Evolutionary conservation across 305 asterid genomes (phyloP).

Genomic region (Fraxinus sp.): DNA sequence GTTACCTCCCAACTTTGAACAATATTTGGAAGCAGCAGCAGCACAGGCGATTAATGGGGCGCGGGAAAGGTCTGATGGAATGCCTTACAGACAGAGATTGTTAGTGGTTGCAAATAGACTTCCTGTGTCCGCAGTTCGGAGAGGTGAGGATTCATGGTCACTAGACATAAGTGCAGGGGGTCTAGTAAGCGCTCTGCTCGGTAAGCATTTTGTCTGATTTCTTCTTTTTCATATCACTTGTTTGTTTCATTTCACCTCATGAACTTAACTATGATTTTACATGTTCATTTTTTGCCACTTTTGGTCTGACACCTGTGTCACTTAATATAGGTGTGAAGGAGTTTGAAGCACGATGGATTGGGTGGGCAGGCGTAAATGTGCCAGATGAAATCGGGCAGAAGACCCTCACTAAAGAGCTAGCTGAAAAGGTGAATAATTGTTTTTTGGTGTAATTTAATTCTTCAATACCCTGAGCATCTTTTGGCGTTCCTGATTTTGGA

Average conservation of each 20-base stretch:
- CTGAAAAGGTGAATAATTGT: conserved; percentile 64
- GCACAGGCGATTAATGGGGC: conserved; percentile 51
- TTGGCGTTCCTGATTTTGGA: conserved; percentile 13
- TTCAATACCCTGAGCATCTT: conserved; percentile 16
- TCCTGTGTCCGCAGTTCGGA: conserved; percentile 93
- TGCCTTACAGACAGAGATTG: conserved; percentile 66
- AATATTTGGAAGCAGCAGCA: conserved; percentile 60
- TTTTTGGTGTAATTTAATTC: conserved; percentile 17
- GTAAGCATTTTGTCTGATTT: conserved; percentile 45
- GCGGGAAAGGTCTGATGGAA: conserved; percentile 62
- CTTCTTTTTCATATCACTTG: conserved; percentile 1
- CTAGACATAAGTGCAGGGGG: conserved; percentile 98
- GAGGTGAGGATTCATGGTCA: conserved; percentile 90
- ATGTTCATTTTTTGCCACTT: not conserved
- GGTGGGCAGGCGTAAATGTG: conserved; percentile 97
- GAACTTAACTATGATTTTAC: not conserved
- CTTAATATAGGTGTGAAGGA: conserved; percentile 70
- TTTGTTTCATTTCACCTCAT: not conserved
- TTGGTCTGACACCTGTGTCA: conserved; percentile 21
- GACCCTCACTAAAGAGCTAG: conserved; percentile 77
- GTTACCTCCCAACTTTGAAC: conserved; percentile 49
- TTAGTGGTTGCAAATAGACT: conserved; percentile 96
- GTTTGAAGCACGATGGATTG: conserved; percentile 95
- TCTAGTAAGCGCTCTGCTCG: conserved; percentile 91
- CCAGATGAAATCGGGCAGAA: conserved; percentile 82